Conservation (phyloP, 805 yeast species). For the Pichia membranifaciens region DNA sequence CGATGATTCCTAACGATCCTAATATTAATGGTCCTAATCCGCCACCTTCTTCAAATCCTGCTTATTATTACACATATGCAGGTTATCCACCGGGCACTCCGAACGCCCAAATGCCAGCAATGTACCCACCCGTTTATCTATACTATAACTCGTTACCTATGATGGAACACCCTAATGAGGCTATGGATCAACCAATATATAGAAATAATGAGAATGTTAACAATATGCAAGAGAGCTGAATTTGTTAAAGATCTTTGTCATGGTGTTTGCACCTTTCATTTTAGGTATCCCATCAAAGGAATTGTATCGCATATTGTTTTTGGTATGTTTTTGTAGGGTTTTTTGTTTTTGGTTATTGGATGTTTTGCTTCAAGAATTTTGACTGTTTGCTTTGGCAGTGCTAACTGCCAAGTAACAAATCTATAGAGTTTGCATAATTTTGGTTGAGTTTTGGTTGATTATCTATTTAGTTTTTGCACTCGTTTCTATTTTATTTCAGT, state of each 20-base stretch:
- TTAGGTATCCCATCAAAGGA: no score
- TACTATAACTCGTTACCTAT: slow-evolving; percentile 25
- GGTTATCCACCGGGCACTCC: slow-evolving; percentile 18
- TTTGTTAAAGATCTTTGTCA: no score
- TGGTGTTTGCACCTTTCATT: no score
- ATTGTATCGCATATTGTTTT: no score
- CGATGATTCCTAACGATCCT: background rate
- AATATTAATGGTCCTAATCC: background rate
- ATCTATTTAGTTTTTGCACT: no score
- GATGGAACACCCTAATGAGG: slow-evolving; percentile 4
- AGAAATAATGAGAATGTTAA: background rate
- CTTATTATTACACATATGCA: slow-evolving; percentile 27
- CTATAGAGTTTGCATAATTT: background rate
- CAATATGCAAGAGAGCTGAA: no score
- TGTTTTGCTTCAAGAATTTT: background rate
- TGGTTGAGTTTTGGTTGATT: no score
- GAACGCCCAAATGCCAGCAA: slow-evolving; percentile 17
- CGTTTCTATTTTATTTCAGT: no score
- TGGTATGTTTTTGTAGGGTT: no score
- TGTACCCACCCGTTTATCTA: slow-evolving; percentile 31
- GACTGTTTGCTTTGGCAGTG: background rate
- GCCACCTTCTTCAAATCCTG: slow-evolving; percentile 20
- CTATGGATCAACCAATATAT: background rate
- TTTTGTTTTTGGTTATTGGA: no score
- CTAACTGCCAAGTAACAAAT: background rate